Base-by-base conservation (phyloP, 2,329 filamentous ascomycete species). In the Catunica adiposa region DNA sequence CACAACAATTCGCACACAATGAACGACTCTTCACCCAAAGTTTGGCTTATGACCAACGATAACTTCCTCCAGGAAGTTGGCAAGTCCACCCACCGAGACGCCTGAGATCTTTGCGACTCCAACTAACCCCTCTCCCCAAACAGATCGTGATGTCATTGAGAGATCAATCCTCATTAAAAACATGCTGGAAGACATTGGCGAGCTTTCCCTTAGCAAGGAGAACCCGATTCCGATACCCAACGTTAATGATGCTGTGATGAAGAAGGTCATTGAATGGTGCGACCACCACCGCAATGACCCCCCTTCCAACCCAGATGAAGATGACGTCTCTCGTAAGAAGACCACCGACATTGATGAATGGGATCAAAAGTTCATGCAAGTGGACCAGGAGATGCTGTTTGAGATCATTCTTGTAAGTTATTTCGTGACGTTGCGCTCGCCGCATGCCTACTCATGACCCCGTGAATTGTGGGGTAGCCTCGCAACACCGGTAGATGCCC, bases 341-440 rank as follows among this genome's bases (percentile, higher is more conserved):
- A 95, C 89, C 1, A 97, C 92, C 50, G 92, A 98, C 64, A 98
- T 98, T 62, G 92, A 97, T 59, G 92, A 98, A 71, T 98, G 92
- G 92, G 92, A 98, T 64, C 90, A 97, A 71, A 98, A 98, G 73
- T 98, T 97, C 71, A 97, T 98, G 92, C 90, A 97, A 71, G 92
- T 98, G 17, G 92, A 98, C 68, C 92, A 98, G 67, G 92, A 98
- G 72, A 97, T 98, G 92, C 80, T 98, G 1, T 98, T 98, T 63
- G 92, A 98, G 75, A 97, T 98, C 66, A 98, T 98, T 63, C 78
- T 98, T 25, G 88, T 92, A 78, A 58, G 83, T 75, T 55, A 37
- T 17, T 14, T 38, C 46, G 9, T 5, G 5, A 34, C 11, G 5
- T 34, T 34, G 29, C 29, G 29, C 29, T 11, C n/a, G 3, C n/a